A percentile compares a stretch with the other conserved stretches of the same genome.
phyloP scores from a whole-genome alignment of 2,329 filamentous ascomycete genomes.

The Phialophora verrucosa region DNA sequence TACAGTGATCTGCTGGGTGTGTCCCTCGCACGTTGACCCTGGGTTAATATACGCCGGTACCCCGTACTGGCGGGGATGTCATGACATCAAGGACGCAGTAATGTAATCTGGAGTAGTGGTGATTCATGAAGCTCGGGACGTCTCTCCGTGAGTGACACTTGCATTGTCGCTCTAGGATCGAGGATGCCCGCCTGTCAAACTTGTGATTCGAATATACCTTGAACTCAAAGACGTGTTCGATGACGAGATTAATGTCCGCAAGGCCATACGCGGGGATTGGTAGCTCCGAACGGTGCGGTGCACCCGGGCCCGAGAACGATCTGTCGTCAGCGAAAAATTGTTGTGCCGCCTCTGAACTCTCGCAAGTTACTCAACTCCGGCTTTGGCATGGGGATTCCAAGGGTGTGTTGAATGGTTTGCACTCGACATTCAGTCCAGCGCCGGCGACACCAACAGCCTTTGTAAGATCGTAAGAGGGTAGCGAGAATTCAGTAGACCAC shows the following conservation, averaged over 20 bases:
- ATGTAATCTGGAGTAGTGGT: not conserved
- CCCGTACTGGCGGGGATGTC: not conserved
- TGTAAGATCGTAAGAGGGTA: not conserved
- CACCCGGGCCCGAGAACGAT: not conserved
- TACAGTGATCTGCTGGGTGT: not conserved
- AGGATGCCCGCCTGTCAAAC: not conserved
- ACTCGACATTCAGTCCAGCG: not conserved
- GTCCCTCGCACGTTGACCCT: not conserved
- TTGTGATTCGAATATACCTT: not conserved
- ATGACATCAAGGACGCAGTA: constrained; percentile 13
- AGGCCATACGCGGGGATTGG: not conserved
- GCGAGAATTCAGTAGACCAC: not conserved
- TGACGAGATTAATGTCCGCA: not conserved
- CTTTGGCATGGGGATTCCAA: not conserved
- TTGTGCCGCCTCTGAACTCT: not conserved
- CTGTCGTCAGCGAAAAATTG: not conserved
- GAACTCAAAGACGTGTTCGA: not conserved
- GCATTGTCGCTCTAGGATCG: constrained; percentile 13
- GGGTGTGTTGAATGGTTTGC: not conserved
- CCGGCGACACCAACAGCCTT: not conserved
- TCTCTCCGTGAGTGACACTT: not conserved
- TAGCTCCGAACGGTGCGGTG: not conserved
- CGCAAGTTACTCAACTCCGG: not conserved
- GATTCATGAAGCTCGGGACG: constrained; percentile 7
- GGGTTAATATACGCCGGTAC: constrained; percentile 2